Conservation (phyloP, 352 stramenopile genomes). For the Globisporangium carolinianum region DNA sequence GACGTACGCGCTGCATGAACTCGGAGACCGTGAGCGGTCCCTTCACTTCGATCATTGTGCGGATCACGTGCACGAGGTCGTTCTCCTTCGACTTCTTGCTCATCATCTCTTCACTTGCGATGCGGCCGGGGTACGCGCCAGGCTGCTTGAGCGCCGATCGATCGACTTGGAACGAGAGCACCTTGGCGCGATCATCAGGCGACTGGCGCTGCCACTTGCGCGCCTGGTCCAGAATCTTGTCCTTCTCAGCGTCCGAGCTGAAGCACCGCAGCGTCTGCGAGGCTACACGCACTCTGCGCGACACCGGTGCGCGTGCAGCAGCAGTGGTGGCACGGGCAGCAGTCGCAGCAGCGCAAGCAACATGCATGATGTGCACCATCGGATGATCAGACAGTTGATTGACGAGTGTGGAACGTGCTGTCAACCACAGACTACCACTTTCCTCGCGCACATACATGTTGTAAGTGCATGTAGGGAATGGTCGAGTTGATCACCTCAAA, state of each 20-base stretch:
- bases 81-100: conserved; percentile 57
- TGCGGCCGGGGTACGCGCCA: conserved; percentile 15
- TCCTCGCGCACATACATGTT: too few species aligned
- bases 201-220: conserved; percentile 57
- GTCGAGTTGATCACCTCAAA: too few species aligned
- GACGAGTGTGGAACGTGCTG: too few species aligned
- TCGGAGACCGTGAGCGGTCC: conserved; percentile 92
- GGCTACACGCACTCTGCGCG: neutral
- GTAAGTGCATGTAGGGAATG: too few species aligned
- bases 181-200: conserved; percentile 39
- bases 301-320: neutral
- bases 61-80: conserved; percentile 68
- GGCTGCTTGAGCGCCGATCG: conserved; percentile 68
- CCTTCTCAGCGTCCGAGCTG: conserved; percentile 12
- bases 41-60: conserved; percentile 90
- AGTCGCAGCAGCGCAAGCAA: too few species aligned
- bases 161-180: conserved; percentile 58
- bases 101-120: conserved; percentile 18
- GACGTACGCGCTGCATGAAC: conserved; percentile 85
- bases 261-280: conserved; percentile 7
- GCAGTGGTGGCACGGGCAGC: neutral
- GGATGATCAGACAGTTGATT: too few species aligned
- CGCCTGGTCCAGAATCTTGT: conserved; percentile 31
- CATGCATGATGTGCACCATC: too few species aligned
- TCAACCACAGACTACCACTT: too few species aligned